Conservation (phyloP, 306 rosid species). For the Quercus rubra region DNA sequence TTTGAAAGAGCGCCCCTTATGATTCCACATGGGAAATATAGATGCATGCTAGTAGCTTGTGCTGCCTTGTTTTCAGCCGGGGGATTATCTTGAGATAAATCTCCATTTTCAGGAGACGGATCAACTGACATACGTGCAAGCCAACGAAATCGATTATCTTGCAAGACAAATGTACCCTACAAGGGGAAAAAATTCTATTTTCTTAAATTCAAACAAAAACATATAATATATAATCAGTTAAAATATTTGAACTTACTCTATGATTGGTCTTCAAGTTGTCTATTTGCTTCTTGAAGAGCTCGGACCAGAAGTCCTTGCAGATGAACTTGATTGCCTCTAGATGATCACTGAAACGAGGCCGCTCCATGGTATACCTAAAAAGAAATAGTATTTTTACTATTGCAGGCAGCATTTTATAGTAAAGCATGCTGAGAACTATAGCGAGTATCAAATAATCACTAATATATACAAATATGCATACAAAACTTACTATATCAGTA, state of each 20-base stretch:
- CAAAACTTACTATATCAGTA: too few species aligned
- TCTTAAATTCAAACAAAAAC: slow-evolving; percentile 9
- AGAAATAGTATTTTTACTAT: background rate
- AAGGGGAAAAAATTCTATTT: slow-evolving; percentile 15
- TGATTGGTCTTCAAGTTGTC: slow-evolving; percentile 97
- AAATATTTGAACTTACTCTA: slow-evolving; percentile 47
- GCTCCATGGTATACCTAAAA: slow-evolving; percentile 85
- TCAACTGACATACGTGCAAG: slow-evolving; percentile 75
- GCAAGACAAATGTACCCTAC: slow-evolving; percentile 96
- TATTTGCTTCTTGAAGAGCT: slow-evolving; percentile 96
- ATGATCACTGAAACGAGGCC: slow-evolving; percentile 92
- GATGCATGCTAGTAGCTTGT: slow-evolving; percentile 83
- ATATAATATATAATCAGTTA: background rate
- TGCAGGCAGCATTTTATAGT: background rate
- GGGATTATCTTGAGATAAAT: slow-evolving; percentile 46
- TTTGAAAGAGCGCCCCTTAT: slow-evolving; percentile 96
- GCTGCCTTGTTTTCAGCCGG: slow-evolving; percentile 60
- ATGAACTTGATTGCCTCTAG: slow-evolving; percentile 95
- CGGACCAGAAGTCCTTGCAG: slow-evolving; percentile 99
- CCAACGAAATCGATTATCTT: slow-evolving; percentile 89
- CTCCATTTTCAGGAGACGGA: slow-evolving; percentile 56
- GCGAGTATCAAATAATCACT: background rate
- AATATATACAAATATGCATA: too few species aligned
- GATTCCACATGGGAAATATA: slow-evolving; percentile 93
- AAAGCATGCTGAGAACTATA: slow-evolving; percentile 2